Base-by-base conservation (phyloP, 495 filamentous ascomycete species). In the Neohortaea acidophila region DNA sequence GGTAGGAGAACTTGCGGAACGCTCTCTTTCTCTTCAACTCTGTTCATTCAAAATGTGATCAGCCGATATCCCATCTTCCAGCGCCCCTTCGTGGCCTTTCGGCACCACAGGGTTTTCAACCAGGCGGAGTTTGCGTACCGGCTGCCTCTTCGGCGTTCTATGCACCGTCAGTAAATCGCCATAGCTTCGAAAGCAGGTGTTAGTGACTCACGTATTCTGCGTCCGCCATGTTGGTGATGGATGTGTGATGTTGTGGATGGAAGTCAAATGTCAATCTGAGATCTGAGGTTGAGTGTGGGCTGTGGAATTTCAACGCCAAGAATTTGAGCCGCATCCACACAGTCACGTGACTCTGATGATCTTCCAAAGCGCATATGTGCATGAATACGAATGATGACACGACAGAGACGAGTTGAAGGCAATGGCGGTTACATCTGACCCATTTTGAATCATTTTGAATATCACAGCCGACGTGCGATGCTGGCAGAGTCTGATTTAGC, bases 1-100 rank as follows among this genome's bases (percentile, higher is more conserved):
- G 85, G 79, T 94, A 97, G 52, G 87, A 89, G 65, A 97, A 97
- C 77, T 96, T 96, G 70, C 86, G 81, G 82, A 96, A 96, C 58
- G 84, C 70, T 84, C 87, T 92, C 70, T 76, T 89, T 76, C 84
- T 92, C 84, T 97, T 94, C 68, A 94, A 72, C 77, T 94, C 75
- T 79, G 62, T 47, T 21, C 6, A 10, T 2, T 53, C 47, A 23
- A 18, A 45, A 44, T 45, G 57, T 11, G 41, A 34, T 72, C 61
- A 71, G 67, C 56, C 60, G 34, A 43, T 51, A 44, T 41, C 32
- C 54, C 33, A 36, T 39, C 50, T 36, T 51, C 39, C 47, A 49
- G 51, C 47, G 43, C 50, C 43, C 47, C 53, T 51, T 49, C 47
- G 53, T 43, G 54, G 48, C 33, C 44, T 35, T 33, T 44, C 41